phyloP scores from a whole-genome alignment of 805 yeast species.

The Starmerella vaccinii region DNA sequence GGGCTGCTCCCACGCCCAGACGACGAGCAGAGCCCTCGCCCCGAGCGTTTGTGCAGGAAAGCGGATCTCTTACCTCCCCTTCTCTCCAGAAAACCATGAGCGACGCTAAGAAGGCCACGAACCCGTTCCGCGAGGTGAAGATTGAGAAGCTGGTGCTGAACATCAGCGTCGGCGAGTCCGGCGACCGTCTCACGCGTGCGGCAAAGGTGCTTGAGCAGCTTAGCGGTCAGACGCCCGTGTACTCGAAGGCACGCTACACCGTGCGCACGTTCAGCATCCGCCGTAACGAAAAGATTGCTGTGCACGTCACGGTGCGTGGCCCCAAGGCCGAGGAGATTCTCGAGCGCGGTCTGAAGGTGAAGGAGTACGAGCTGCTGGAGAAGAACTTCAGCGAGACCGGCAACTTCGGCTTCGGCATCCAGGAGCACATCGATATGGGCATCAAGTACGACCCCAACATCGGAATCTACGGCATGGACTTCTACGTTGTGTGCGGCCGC shows the following conservation, averaged over 20 bases:
- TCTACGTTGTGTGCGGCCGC: conserved; percentile 98
- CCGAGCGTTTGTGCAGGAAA: conserved; percentile 8
- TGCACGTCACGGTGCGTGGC: conserved; percentile 98
- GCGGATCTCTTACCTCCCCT: conserved; percentile 9
- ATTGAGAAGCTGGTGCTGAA: conserved; percentile 98
- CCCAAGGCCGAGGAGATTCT: conserved; percentile 99
- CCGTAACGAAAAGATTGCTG: conserved; percentile 99
- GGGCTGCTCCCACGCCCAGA: conserved; percentile 3
- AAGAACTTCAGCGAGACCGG: conserved; percentile 98
- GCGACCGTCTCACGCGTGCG: conserved; percentile 99
- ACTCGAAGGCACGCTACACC: conserved; percentile 99
- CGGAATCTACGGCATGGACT: conserved; percentile 99
- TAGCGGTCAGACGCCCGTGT: conserved; percentile 99
- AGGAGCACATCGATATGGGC: conserved; percentile 99
- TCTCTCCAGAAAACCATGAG: conserved; percentile 16
- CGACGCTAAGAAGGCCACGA: conserved; percentile 36
- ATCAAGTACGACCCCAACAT: conserved; percentile 99
- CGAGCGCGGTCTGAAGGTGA: conserved; percentile 99
- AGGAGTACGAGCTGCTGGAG: conserved; percentile 92
- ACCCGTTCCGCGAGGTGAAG: conserved; percentile 97
- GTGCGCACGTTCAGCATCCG: conserved; percentile 99
- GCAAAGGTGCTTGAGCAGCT: conserved; percentile 99
- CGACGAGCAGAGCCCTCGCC: conserved; percentile 6
- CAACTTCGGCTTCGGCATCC: conserved; percentile 99
- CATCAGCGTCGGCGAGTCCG: conserved; percentile 99